Percentiles rank a stretch among this genome's conserved stretches.
phyloP scores from a whole-genome alignment of 129 eudicot species.

The Glebionis coronaria region DNA sequence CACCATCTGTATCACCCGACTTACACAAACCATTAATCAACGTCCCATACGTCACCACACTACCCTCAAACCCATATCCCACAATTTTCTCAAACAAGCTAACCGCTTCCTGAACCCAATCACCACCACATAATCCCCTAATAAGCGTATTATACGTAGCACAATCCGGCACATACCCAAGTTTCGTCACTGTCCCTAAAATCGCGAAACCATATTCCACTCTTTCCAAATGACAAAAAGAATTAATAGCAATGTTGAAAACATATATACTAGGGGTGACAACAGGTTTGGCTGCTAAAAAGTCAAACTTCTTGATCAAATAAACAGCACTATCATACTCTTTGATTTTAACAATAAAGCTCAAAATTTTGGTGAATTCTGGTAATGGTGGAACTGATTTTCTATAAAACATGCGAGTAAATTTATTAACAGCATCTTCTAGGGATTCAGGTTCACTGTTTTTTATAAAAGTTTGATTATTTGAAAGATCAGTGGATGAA shows the following conservation, averaged over 20 bases:
- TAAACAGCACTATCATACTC: conserved; percentile 26
- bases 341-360: conserved; percentile 21
- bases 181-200: conserved; percentile 28
- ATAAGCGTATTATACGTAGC: conserved; percentile 32
- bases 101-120: conserved; percentile 17
- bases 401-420: conserved; percentile 13
- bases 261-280: conserved; percentile 23
- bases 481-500: no score
- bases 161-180: conserved; percentile 28
- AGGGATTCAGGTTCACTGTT: conserved; percentile 10
- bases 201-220: conserved; percentile 27
- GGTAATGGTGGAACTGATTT: conserved; percentile 31
- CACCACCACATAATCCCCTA: conserved; percentile 30
- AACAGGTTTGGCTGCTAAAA: conserved; percentile 24
- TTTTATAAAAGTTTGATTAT: conserved; percentile 7
- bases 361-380: conserved; percentile 27
- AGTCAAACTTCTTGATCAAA: conserved; percentile 26
- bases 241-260: conserved; percentile 27
- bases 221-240: conserved; percentile 23
- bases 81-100: conserved; percentile 17
- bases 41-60: conserved; percentile 29
- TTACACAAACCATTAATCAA: conserved; percentile 30
- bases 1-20: conserved; percentile 21
- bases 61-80: conserved; percentile 18
- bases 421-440: conserved; percentile 26